These are phyloP conservation scores for Venturiaceae sp. DNA, from an alignment of 2,329 filamentous ascomycete genomes.

Conservation along the genomic window DNA sequence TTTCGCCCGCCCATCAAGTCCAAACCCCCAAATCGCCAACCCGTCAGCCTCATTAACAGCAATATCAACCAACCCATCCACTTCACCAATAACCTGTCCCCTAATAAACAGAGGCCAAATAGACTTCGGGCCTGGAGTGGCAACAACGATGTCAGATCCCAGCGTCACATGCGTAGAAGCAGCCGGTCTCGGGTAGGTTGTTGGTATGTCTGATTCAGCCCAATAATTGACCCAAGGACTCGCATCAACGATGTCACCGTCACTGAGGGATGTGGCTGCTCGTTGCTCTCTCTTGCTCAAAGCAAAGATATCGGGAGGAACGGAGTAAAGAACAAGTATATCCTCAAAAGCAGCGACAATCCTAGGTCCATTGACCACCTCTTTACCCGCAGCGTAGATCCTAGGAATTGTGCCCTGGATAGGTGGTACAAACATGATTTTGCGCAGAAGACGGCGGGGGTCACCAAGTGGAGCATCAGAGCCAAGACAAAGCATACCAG, in stretches of 20 bases:
- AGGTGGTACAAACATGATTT: slow-evolving; percentile 44
- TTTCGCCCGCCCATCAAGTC: slow-evolving; percentile 31
- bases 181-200: neutral
- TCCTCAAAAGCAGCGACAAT: slow-evolving; percentile 48
- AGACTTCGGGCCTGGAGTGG: slow-evolving; percentile 15
- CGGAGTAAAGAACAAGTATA: slow-evolving; percentile 47
- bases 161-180: neutral
- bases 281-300: slow-evolving; percentile 23
- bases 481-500: slow-evolving; percentile 48
- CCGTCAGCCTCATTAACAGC: slow-evolving; percentile 33
- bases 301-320: slow-evolving; percentile 48
- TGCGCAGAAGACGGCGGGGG: slow-evolving; percentile 47
- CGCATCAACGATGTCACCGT: neutral
- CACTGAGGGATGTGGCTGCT: neutral
- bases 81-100: slow-evolving; percentile 38
- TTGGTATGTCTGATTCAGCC: neutral
- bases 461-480: slow-evolving; percentile 49
- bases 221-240: slow-evolving; percentile 1
- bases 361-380: slow-evolving; percentile 47
- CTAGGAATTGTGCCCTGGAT: slow-evolving; percentile 29
- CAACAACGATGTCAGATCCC: slow-evolving; percentile 10
- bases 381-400: slow-evolving; percentile 46
- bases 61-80: slow-evolving; percentile 39
- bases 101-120: slow-evolving; percentile 41
- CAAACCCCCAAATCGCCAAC: slow-evolving; percentile 45